Evolutionary conservation across 495 filamentous ascomycete species (phyloP).

Genomic region (Talaromyces ruber): DNA sequence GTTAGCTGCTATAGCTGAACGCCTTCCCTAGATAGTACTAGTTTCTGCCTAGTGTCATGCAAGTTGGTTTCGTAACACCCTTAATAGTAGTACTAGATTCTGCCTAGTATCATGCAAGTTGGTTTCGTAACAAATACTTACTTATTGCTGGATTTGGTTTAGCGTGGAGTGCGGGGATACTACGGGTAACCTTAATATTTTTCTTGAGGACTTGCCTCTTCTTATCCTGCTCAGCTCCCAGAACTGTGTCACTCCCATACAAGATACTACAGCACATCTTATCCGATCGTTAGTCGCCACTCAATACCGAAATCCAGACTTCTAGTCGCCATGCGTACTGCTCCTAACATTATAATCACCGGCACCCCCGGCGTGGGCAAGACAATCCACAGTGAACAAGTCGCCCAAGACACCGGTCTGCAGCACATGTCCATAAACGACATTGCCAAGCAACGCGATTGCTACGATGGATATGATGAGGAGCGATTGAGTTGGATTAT

Average conservation of each 20-base stretch:
- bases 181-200: neutral
- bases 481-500: constrained; percentile 85
- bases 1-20: too few relatives aligned
- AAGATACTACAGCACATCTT: neutral
- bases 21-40: too few relatives aligned
- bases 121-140: too few relatives aligned
- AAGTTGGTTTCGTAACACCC: too few relatives aligned
- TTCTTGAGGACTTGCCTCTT: neutral
- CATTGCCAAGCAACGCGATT: constrained; percentile 74
- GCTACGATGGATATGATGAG: constrained; percentile 78
- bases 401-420: constrained; percentile 66
- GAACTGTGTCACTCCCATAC: neutral
- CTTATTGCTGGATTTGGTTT: too few relatives aligned
- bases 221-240: neutral
- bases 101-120: too few relatives aligned
- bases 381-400: constrained; percentile 73
- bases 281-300: neutral
- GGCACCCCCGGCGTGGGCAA: constrained; percentile 96
- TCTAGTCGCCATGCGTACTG: constrained; percentile 33
- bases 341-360: constrained; percentile 89
- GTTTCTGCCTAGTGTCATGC: too few relatives aligned
- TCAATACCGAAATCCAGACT: neutral
- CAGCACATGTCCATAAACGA: constrained; percentile 85
- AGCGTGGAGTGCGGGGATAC: neutral
- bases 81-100: too few relatives aligned